Percentiles rank a stretch among this genome's conserved stretches.
Conservation (phyloP, 2,329 filamentous ascomycete species). For the Scopulariopsis brevicaulis region DNA sequence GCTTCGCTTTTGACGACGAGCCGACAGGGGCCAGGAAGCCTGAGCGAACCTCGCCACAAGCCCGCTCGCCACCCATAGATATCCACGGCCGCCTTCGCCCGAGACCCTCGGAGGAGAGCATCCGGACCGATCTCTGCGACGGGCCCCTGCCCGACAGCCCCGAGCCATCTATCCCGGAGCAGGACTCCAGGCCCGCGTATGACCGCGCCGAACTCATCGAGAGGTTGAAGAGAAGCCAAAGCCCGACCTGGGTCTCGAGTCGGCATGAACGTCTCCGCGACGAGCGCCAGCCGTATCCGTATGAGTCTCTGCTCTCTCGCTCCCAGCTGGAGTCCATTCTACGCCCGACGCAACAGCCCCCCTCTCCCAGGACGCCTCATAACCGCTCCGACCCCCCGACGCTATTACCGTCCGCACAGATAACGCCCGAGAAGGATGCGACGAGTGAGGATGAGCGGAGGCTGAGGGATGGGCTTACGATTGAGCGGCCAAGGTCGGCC, state of each 20-base stretch:
- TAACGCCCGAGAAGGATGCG: conserved; percentile 31
- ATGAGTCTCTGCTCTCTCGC: not conserved
- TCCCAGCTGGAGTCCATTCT: conserved; percentile 23
- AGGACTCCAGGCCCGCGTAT: conserved; percentile 21
- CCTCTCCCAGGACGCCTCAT: not conserved
- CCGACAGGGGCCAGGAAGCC: conserved; percentile 1
- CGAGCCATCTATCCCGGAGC: conserved; percentile 9
- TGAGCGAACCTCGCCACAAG: conserved; percentile 9
- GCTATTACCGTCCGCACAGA: conserved; percentile 28
- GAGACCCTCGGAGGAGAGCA: conserved; percentile 45
- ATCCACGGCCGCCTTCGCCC: conserved; percentile 11
- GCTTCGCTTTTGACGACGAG: not conserved
- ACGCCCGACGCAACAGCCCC: conserved; percentile 10
- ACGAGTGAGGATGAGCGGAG: conserved; percentile 22
- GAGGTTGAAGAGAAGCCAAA: conserved; percentile 68
- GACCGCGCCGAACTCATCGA: conserved; percentile 74
- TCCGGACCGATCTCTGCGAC: conserved; percentile 49
- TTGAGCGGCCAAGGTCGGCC: conserved; percentile 73
- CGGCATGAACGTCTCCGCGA: conserved; percentile 38
- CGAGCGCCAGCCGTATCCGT: not conserved
- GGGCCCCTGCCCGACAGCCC: conserved; percentile 38
- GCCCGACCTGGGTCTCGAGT: conserved; percentile 60
- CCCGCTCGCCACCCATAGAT: conserved; percentile 9
- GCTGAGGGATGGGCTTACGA: conserved; percentile 46
- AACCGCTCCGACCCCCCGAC: not conserved